Evolutionary conservation across 371 early-diverging fungal species (phyloP).

Genomic region (Cokeromyces recurvatus): DNA sequence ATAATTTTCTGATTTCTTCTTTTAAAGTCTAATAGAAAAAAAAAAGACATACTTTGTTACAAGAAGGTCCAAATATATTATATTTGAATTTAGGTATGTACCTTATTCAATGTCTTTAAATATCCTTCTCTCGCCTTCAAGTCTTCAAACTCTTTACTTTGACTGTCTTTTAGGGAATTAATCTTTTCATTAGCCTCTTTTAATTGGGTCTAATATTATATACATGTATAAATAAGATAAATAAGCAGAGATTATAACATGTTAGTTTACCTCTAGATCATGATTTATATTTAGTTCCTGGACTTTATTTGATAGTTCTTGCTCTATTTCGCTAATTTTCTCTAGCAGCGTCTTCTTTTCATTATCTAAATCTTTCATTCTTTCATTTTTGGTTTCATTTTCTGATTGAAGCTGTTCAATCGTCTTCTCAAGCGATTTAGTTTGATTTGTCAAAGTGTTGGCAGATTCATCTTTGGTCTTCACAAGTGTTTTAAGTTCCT

Average conservation of each 20-base stretch:
- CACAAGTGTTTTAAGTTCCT: neutral
- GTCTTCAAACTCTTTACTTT: slow-evolving; percentile 49
- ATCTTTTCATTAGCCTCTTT: slow-evolving; percentile 9
- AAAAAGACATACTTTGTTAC: too few relatives aligned
- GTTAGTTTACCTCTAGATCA: slow-evolving; percentile 8
- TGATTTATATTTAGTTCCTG: slow-evolving; percentile 13
- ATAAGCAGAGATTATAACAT: too few relatives aligned
- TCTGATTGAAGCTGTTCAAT: slow-evolving; percentile 25
- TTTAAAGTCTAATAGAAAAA: slow-evolving; percentile 49
- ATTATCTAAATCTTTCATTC: slow-evolving; percentile 20
- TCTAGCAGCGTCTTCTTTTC: slow-evolving; percentile 31
- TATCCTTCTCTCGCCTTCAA: slow-evolving; percentile 57
- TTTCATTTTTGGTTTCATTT: slow-evolving; percentile 19
- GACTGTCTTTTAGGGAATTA: slow-evolving; percentile 14
- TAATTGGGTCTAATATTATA: slow-evolving; percentile 7
- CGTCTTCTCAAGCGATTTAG: slow-evolving; percentile 24
- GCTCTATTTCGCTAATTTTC: slow-evolving; percentile 27
- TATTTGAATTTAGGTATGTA: too few relatives aligned
- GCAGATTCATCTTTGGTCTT: neutral
- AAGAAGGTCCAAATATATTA: too few relatives aligned
- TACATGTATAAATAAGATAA: too few relatives aligned
- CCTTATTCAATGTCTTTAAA: slow-evolving; percentile 63
- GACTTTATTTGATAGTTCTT: slow-evolving; percentile 16
- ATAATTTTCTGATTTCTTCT: slow-evolving; percentile 59
- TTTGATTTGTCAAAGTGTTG: slow-evolving; percentile 8